Evolutionary conservation across 2,329 filamentous ascomycete genomes (phyloP).

Genomic region (Teratosphaeria viscida): DNA sequence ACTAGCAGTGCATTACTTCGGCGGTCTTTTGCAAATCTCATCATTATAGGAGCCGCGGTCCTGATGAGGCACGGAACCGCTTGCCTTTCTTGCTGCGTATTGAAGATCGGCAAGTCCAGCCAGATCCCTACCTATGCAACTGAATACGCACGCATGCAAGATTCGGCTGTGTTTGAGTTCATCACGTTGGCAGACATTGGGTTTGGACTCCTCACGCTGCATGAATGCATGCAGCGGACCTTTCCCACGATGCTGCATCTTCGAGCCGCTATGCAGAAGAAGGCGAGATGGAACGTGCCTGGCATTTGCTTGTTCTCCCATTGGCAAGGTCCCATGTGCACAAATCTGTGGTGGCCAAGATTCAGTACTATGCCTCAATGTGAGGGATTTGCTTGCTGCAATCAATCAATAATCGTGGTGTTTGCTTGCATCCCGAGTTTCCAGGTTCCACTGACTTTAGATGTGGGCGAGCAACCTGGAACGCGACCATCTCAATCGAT

Average conservation of each 20-base stretch:
- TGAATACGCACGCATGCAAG: not conserved
- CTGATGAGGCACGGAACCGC: not conserved
- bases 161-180: too few species aligned
- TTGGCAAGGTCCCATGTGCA: too few species aligned
- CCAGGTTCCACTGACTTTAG: too few species aligned
- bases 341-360: too few species aligned
- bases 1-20: not conserved
- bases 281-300: too few species aligned
- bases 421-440: too few species aligned
- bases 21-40: not conserved
- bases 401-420: too few species aligned
- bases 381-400: too few species aligned
- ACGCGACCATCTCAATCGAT: not conserved
- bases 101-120: not conserved
- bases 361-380: too few species aligned
- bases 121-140: not conserved
- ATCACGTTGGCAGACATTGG: not conserved
- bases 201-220: not conserved
- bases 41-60: not conserved
- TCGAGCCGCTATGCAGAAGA: too few species aligned
- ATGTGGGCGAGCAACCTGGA: too few species aligned
- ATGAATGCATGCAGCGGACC: not conserved
- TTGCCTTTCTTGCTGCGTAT: not conserved
- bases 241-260: not conserved
- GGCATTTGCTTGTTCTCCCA: too few species aligned